Evolutionary conservation across 225 moss, liverwort and hornwort species (phyloP).

Genomic region (Antitrichia curtipendula): DNA sequence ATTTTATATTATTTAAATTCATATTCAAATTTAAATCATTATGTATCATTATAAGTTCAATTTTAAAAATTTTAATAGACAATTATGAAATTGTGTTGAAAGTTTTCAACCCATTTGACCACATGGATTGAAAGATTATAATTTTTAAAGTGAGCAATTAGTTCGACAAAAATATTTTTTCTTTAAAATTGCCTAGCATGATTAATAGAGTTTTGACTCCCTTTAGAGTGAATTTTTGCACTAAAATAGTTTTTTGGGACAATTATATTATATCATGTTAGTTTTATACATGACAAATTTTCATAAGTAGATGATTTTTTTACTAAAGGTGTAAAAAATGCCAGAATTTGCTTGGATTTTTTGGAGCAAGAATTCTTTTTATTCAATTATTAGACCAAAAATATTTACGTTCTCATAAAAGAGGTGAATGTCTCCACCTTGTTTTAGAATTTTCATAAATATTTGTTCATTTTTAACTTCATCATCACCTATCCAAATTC

Average conservation of each 20-base stretch:
- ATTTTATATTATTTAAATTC: background rate
- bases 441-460: accelerated
- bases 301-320: background rate
- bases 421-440: background rate
- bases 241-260: background rate
- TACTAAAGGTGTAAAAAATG: background rate
- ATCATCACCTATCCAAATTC: background rate
- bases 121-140: background rate
- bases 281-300: background rate
- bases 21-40: background rate
- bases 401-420: accelerated
- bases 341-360: accelerated
- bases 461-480: background rate
- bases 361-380: accelerated
- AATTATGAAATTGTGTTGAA: background rate
- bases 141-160: background rate
- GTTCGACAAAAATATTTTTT: background rate
- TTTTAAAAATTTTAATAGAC: background rate
- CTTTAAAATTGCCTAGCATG: accelerated
- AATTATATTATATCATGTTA: background rate
- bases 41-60: too few relatives aligned
- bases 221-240: background rate
- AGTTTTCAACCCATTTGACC: background rate
- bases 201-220: background rate
- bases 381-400: background rate